A percentile compares a stretch with the other conserved stretches of the same genome.
phyloP scores from a whole-genome alignment of 177 flowering plant species.

The Vitis hybrid region DNA sequence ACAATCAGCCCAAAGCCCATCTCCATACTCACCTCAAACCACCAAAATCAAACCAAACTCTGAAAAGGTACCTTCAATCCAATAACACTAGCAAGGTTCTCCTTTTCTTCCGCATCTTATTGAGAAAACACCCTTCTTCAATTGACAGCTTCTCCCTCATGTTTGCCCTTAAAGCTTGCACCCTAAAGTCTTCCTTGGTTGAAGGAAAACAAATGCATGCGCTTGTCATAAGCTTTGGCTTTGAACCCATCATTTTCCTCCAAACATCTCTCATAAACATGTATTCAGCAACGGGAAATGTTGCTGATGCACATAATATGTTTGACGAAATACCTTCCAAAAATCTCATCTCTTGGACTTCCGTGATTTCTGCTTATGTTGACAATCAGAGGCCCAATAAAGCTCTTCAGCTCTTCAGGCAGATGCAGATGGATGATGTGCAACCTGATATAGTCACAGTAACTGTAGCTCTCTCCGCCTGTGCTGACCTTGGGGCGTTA shows the following conservation, averaged over 20 bases:
- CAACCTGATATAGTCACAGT: conserved; percentile 33
- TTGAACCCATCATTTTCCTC: conserved; percentile 26
- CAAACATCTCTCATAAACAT: conserved; percentile 31
- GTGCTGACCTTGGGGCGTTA: conserved; percentile 43
- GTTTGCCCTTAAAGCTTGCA: conserved; percentile 33
- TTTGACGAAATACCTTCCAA: conserved; percentile 35
- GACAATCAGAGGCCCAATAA: conserved; percentile 28
- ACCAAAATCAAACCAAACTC: conserved; percentile 28
- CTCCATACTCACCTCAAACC: conserved; percentile 17
- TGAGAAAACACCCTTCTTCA: conserved; percentile 17
- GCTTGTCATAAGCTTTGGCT: conserved; percentile 23
- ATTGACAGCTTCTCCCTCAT: conserved; percentile 35
- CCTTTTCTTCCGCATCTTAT: conserved; percentile 14
- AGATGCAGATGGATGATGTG: conserved; percentile 31
- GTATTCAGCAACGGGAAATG: conserved; percentile 25
- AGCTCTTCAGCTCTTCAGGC: conserved; percentile 33
- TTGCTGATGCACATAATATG: conserved; percentile 31
- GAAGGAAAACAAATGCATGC: conserved; percentile 34
- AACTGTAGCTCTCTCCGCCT: conserved; percentile 40
- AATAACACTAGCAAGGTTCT: conserved; percentile 19
- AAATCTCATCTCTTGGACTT: conserved; percentile 38
- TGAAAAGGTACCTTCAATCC: conserved; percentile 20
- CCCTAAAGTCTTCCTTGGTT: conserved; percentile 7
- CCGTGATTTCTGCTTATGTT: conserved; percentile 35
- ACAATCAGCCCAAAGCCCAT: conserved; percentile 3